Percentiles rank a stretch among this genome's conserved stretches.
Evolutionary conservation across 371 early-diverging fungal genomes (phyloP).

Genomic region (Mucor plumbeus): DNA sequence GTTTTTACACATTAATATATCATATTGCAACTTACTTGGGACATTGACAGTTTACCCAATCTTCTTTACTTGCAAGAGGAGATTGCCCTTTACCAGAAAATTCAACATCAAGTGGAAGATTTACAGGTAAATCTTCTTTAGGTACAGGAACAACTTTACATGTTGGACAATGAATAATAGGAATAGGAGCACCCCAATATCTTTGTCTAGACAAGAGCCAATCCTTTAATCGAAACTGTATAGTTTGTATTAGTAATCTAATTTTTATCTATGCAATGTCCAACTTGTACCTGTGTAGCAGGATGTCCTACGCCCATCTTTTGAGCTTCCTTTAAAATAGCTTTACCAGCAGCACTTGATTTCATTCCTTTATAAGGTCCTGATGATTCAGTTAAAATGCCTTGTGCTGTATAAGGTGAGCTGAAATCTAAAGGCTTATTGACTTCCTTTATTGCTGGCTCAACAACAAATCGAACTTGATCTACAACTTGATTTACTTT

Average conservation of each 20-base stretch:
- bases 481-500: slow-evolving; percentile 50
- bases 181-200: slow-evolving; percentile 99
- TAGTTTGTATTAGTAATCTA: not conserved
- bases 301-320: slow-evolving; percentile 55
- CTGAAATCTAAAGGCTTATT: slow-evolving; percentile 16
- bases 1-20: not conserved
- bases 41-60: slow-evolving; percentile 73
- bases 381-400: slow-evolving; percentile 60
- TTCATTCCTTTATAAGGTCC: slow-evolving; percentile 65
- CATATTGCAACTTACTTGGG: slow-evolving; percentile 68
- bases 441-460: slow-evolving; percentile 44
- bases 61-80: slow-evolving; percentile 63
- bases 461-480: slow-evolving; percentile 54
- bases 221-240: slow-evolving; percentile 85
- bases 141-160: slow-evolving; percentile 92
- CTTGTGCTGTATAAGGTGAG: slow-evolving; percentile 58
- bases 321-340: slow-evolving; percentile 60
- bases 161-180: slow-evolving; percentile 86
- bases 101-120: slow-evolving; percentile 68
- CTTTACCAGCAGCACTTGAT: slow-evolving; percentile 63
- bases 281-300: slow-evolving; percentile 52
- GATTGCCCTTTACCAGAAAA: slow-evolving; percentile 78
- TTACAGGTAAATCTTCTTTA: slow-evolving; percentile 79
- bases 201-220: slow-evolving; percentile 99
- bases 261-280: not conserved